Conservation (phyloP, 2,329 filamentous ascomycete species). For the Botrytis fabae region DNA sequence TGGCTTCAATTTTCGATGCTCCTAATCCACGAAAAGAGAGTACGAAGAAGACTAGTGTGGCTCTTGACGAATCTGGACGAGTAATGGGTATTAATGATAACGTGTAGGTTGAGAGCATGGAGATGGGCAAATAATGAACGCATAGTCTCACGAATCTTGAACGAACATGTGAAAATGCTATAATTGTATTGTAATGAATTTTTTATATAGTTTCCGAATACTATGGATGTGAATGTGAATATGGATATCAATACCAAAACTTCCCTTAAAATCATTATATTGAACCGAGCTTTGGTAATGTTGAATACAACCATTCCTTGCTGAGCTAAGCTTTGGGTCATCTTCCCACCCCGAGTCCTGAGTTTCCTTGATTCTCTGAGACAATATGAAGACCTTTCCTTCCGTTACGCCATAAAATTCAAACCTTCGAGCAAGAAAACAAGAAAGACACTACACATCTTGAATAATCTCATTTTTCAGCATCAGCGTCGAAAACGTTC, state of each 20-base stretch:
- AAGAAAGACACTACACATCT: not conserved
- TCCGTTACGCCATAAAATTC: not conserved
- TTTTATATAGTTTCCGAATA: not conserved
- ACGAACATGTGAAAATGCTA: not conserved
- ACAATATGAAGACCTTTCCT: not conserved
- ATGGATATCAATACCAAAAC: constrained; percentile 19
- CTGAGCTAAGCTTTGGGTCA: not conserved
- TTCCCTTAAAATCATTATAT: not conserved
- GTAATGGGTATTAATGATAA: not conserved
- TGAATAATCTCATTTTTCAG: not conserved
- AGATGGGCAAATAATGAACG: not conserved
- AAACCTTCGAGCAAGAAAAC: not conserved
- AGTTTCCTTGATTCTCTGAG: not conserved
- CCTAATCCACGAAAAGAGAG: not conserved
- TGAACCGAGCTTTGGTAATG: not conserved
- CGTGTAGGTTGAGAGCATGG: not conserved
- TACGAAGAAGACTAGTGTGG: not conserved
- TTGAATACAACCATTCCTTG: not conserved
- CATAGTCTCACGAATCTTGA: not conserved
- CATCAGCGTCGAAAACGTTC: not conserved
- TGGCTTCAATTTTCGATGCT: constrained; percentile 32
- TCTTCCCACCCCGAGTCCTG: not conserved
- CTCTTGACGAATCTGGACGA: constrained; percentile 6
- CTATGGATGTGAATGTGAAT: constrained; percentile 1
- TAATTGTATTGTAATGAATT: not conserved